These are phyloP conservation scores for Calocybe indica DNA, from an alignment of 768 basidiomycete genomes.

Conservation along the genomic window DNA sequence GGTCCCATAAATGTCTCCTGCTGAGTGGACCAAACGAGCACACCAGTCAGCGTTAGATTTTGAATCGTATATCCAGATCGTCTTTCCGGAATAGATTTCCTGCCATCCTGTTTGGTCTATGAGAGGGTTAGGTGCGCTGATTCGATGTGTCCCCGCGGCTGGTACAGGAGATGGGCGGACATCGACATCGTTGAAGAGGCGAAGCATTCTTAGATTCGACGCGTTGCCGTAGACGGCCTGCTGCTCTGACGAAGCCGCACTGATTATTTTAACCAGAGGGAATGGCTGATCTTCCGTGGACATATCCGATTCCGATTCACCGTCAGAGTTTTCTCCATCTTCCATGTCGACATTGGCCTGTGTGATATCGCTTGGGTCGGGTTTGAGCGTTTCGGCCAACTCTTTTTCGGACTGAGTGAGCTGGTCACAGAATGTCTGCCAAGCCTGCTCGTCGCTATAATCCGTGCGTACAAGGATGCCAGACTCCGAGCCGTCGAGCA, in stretches of 20 bases:
- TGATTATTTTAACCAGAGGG: slow-evolving; percentile 44
- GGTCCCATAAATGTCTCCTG: slow-evolving; percentile 65
- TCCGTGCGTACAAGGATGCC: slow-evolving; percentile 73
- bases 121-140: slow-evolving; percentile 49
- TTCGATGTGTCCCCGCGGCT: slow-evolving; percentile 37
- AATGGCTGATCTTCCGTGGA: slow-evolving; percentile 21
- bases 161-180: slow-evolving; percentile 47
- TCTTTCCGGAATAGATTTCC: slow-evolving; percentile 65
- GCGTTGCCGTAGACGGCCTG: slow-evolving; percentile 37
- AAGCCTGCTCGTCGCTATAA: slow-evolving; percentile 61
- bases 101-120: slow-evolving; percentile 63
- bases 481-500: slow-evolving; percentile 40
- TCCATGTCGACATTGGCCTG: slow-evolving; percentile 15
- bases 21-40: slow-evolving; percentile 57
- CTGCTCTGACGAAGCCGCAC: slow-evolving; percentile 36
- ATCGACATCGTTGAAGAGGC: slow-evolving; percentile 68
- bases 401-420: slow-evolving; percentile 57
- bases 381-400: slow-evolving; percentile 24
- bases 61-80: slow-evolving; percentile 71
- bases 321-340: slow-evolving; percentile 26
- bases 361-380: slow-evolving; percentile 12
- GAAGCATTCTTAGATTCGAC: slow-evolving; percentile 62
- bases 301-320: slow-evolving; percentile 20
- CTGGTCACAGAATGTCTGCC: slow-evolving; percentile 46
- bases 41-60: slow-evolving; percentile 62